Percentiles rank a stretch among this genome's conserved stretches.
phyloP scores from a whole-genome alignment of 2,329 filamentous ascomycete species.

The Fusarium sp. region DNA sequence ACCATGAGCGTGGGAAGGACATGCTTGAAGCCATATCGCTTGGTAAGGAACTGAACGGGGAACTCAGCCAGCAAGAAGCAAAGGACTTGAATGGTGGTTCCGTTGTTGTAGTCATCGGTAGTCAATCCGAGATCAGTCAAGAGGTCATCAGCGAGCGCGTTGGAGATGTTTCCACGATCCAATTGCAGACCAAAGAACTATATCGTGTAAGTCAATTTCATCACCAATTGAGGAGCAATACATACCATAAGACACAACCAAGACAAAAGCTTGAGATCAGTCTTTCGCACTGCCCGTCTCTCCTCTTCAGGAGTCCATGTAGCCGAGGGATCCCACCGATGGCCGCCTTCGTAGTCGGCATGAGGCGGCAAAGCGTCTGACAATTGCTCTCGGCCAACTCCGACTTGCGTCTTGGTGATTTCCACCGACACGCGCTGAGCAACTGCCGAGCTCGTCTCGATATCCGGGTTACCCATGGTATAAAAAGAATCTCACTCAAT shows the following conservation, averaged over 20 bases:
- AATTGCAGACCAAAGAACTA: conserved; percentile 71
- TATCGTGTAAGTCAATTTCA: conserved; percentile 27
- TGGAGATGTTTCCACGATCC: conserved; percentile 71
- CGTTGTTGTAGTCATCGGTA: conserved; percentile 67
- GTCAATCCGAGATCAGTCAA: conserved; percentile 62
- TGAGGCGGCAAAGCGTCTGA: conserved; percentile 45
- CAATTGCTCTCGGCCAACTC: conserved; percentile 53
- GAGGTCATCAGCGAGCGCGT: conserved; percentile 71
- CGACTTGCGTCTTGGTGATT: conserved; percentile 40
- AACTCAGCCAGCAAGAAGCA: conserved; percentile 66
- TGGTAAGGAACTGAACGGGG: conserved; percentile 67
- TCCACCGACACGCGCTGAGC: conserved; percentile 41
- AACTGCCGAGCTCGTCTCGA: conserved; percentile 44
- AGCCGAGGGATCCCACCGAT: conserved; percentile 53
- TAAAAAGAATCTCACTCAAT: neutral
- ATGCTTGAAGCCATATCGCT: conserved; percentile 66
- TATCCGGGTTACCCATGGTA: conserved; percentile 43
- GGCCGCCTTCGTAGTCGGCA: conserved; percentile 53
- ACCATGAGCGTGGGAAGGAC: conserved; percentile 66
- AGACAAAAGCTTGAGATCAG: conserved; percentile 53
- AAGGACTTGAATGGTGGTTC: conserved; percentile 65
- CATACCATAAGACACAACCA: conserved; percentile 57
- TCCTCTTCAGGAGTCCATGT: conserved; percentile 69
- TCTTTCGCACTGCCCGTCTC: conserved; percentile 64
- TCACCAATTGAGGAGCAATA: neutral